Evolutionary conservation across 805 yeast genomes (phyloP).

Genomic region (Ascoidea asiatica): DNA sequence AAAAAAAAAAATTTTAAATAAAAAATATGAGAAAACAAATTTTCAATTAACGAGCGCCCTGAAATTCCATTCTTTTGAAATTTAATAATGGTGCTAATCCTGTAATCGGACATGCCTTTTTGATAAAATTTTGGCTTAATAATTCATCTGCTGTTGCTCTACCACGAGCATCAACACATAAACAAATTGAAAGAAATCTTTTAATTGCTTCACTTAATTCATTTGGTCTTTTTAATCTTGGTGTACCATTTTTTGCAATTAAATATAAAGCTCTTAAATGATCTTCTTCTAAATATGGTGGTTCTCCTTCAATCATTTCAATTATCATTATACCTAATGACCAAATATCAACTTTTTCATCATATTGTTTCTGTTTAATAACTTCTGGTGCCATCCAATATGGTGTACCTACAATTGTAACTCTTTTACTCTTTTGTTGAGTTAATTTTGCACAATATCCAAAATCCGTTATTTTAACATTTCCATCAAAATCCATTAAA

Average conservation of each 20-base stretch:
- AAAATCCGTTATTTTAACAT: slow-evolving; percentile 91
- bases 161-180: slow-evolving; percentile 86
- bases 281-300: slow-evolving; percentile 92
- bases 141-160: slow-evolving; percentile 87
- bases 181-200: slow-evolving; percentile 77
- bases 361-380: slow-evolving; percentile 87
- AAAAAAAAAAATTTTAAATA: too few species aligned
- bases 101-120: slow-evolving; percentile 44
- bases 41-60: too few species aligned
- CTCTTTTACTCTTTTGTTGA: slow-evolving; percentile 71
- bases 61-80: neutral
- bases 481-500: slow-evolving; percentile 64
- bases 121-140: slow-evolving; percentile 60
- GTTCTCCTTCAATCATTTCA: slow-evolving; percentile 98
- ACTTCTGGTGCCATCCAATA: slow-evolving; percentile 99
- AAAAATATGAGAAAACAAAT: too few species aligned
- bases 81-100: slow-evolving; percentile 22
- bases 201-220: slow-evolving; percentile 63
- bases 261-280: slow-evolving; percentile 88
- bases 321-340: slow-evolving; percentile 95
- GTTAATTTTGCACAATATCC: slow-evolving; percentile 93
- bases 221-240: slow-evolving; percentile 81
- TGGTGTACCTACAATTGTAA: slow-evolving; percentile 98
- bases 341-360: slow-evolving; percentile 96
- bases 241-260: slow-evolving; percentile 96